Evolutionary conservation across 2,329 filamentous ascomycete genomes (phyloP).

Genomic region (Westerdykella sp.): DNA sequence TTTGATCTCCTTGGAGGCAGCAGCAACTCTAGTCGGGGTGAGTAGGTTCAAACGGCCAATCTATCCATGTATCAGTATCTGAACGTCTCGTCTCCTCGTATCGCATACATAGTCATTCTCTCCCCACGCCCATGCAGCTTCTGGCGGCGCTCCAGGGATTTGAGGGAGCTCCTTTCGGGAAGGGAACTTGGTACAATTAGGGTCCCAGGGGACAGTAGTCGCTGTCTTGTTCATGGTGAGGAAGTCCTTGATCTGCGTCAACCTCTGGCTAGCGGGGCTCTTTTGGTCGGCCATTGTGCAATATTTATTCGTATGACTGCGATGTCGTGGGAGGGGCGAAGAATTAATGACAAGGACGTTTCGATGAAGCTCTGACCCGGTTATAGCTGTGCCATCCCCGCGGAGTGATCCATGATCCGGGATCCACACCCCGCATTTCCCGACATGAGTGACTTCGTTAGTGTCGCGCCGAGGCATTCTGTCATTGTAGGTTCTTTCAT

Average conservation of each 20-base stretch:
- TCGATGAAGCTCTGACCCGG: not conserved
- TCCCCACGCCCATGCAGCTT: slow-evolving; percentile 57
- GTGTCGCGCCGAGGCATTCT: slow-evolving; percentile 11
- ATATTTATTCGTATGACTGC: not conserved
- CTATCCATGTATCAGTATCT: slow-evolving; percentile 18
- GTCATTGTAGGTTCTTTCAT: not conserved
- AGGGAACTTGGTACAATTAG: slow-evolving; percentile 48
- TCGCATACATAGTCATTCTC: slow-evolving; percentile 47
- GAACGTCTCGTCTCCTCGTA: not conserved
- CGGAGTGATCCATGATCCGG: not conserved
- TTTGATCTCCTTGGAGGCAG: slow-evolving; percentile 48
- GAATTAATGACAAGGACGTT: not conserved
- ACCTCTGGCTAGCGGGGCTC: slow-evolving; percentile 27
- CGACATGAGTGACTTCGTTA: not conserved
- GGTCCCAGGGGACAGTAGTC: slow-evolving; percentile 49
- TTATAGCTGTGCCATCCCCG: not conserved
- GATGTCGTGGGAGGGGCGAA: not conserved
- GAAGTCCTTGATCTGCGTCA: slow-evolving; percentile 43
- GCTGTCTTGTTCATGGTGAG: slow-evolving; percentile 43
- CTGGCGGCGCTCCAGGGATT: slow-evolving; percentile 48
- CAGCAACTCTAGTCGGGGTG: slow-evolving; percentile 50
- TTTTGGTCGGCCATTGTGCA: slow-evolving; percentile 31
- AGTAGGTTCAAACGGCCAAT: slow-evolving; percentile 51
- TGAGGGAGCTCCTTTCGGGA: slow-evolving; percentile 48
- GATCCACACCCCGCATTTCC: slow-evolving; percentile 7